phyloP scores from a whole-genome alignment of 345 rosid species.

The Mangifera indica region DNA sequence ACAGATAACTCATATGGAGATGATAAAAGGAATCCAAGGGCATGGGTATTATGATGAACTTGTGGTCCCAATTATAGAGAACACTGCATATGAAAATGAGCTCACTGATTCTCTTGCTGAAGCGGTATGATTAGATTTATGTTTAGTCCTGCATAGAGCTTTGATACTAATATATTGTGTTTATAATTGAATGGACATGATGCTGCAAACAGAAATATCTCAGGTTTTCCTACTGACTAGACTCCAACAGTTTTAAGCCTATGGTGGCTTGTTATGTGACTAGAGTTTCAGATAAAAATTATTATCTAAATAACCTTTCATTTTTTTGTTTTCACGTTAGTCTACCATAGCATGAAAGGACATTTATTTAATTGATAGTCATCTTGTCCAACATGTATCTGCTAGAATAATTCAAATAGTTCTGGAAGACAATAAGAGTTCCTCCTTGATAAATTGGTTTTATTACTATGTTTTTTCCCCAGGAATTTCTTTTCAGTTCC shows the following conservation, averaged over 20 bases:
- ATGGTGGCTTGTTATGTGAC: not conserved
- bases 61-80: constrained; percentile 92
- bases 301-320: not conserved
- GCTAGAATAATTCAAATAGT: not conserved
- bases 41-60: constrained; percentile 96
- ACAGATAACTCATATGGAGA: constrained; percentile 98
- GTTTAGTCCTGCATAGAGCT: not conserved
- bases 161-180: not conserved
- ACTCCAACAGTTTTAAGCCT: not conserved
- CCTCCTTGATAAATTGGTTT: constrained; percentile 2
- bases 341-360: not conserved
- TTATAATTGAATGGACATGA: not conserved
- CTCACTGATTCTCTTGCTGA: constrained; percentile 88
- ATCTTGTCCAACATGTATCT: not conserved
- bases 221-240: not conserved
- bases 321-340: not conserved
- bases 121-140: constrained; percentile 53
- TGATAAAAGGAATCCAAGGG: constrained; percentile 98
- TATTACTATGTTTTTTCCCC: not conserved
- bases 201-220: not conserved
- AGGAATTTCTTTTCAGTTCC: constrained; percentile 4
- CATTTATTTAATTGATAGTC: not conserved
- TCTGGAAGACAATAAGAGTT: not conserved
- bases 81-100: constrained; percentile 85
- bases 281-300: not conserved